Conservation (phyloP, 495 filamentous ascomycete species). For the Penicillium silybi region DNA sequence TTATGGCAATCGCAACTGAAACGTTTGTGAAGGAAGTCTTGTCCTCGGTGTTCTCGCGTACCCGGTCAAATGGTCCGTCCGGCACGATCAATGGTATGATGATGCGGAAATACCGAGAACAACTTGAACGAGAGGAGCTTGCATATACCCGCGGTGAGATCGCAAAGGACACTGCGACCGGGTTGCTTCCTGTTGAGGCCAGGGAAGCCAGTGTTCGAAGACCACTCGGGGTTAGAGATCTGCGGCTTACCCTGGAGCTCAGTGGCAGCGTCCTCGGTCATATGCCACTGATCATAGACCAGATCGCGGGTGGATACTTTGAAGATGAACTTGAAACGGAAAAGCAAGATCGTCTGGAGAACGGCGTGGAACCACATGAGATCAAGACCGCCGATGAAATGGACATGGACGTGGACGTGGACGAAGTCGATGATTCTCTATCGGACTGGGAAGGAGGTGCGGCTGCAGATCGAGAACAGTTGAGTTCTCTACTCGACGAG, state of each 20-base stretch:
- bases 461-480: constrained; percentile 52
- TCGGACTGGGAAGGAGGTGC: constrained; percentile 72
- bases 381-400: constrained; percentile 45
- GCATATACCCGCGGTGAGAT: constrained; percentile 64
- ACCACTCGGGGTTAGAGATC: constrained; percentile 71
- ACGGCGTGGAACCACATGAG: constrained; percentile 23
- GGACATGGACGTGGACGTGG: constrained; percentile 65
- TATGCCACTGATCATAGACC: constrained; percentile 68
- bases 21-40: constrained; percentile 89
- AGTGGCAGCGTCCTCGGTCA: constrained; percentile 70
- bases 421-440: constrained; percentile 48
- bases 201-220: constrained; percentile 62
- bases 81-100: constrained; percentile 67
- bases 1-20: constrained; percentile 87
- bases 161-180: constrained; percentile 57
- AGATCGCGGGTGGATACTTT: constrained; percentile 66
- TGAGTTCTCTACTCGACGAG: constrained; percentile 69
- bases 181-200: constrained; percentile 71
- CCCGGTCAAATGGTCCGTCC: constrained; percentile 73
- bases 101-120: constrained; percentile 70
- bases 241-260: constrained; percentile 70
- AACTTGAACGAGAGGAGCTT: constrained; percentile 69
- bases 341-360: constrained; percentile 45
- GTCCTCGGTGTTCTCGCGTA: constrained; percentile 70
- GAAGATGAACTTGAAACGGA: constrained; percentile 70